A percentile compares a stretch with the other conserved stretches of the same genome.
These are phyloP conservation scores for Epicoccum sorghinum DNA, from an alignment of 2,329 filamentous ascomycete species.

Conservation along the genomic window DNA sequence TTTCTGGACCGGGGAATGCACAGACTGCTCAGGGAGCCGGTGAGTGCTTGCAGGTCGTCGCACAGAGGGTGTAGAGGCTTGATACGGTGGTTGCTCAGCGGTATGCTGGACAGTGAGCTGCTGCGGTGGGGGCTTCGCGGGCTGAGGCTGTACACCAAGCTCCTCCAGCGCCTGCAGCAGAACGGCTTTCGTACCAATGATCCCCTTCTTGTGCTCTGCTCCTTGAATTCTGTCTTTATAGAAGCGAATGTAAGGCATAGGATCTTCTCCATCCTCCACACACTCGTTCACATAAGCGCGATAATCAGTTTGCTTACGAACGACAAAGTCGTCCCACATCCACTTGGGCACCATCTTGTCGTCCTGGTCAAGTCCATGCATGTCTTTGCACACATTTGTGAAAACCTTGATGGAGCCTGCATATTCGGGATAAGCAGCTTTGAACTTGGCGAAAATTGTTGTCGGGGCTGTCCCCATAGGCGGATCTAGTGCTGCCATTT, in stretches of 20 bases:
- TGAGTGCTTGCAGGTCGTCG: background rate
- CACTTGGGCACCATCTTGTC: slow-evolving; percentile 45
- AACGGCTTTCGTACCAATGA: slow-evolving; percentile 26
- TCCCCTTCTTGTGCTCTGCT: slow-evolving; percentile 31
- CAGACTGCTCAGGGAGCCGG: background rate
- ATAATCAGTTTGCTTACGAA: slow-evolving; percentile 44
- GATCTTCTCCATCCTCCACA: slow-evolving; percentile 29
- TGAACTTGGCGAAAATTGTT: slow-evolving; percentile 37
- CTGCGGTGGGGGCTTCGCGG: background rate
- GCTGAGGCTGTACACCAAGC: slow-evolving; percentile 15
- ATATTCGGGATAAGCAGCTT: slow-evolving; percentile 45
- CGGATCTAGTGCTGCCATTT: background rate
- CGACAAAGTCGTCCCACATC: slow-evolving; percentile 50
- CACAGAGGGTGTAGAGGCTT: background rate
- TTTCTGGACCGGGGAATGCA: too few species aligned
- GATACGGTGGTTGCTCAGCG: background rate
- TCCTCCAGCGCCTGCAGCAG: slow-evolving; percentile 32
- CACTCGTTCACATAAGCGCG: slow-evolving; percentile 31
- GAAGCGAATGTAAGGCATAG: slow-evolving; percentile 39
- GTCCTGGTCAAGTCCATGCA: slow-evolving; percentile 34
- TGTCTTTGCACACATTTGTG: slow-evolving; percentile 34
- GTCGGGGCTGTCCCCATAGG: background rate
- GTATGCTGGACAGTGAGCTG: background rate
- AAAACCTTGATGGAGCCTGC: slow-evolving; percentile 42
- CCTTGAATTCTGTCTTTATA: slow-evolving; percentile 43